Evolutionary conservation across 1,139 yeast genomes (phyloP).

Genomic region (Zygosaccharomyces pseudobailii): DNA sequence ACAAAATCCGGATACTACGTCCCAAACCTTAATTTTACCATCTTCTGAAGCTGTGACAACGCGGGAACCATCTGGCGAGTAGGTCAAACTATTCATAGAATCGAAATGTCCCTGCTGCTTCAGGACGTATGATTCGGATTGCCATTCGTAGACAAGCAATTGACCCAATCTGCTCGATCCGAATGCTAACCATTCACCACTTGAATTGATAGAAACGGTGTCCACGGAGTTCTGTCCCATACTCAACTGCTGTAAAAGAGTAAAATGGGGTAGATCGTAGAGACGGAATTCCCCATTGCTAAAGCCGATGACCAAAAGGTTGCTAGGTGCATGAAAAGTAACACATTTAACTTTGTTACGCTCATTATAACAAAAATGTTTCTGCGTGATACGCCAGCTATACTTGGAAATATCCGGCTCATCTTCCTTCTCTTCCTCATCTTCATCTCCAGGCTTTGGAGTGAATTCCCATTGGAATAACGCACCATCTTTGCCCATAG

Average conservation of each 20-base stretch:
- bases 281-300: conserved; percentile 85
- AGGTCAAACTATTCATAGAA: conserved; percentile 73
- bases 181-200: conserved; percentile 97
- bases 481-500: conserved; percentile 94
- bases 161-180: conserved; percentile 94
- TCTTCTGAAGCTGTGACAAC: conserved; percentile 94
- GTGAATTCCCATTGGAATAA: conserved; percentile 86
- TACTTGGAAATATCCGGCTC: conserved; percentile 37
- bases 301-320: conserved; percentile 83
- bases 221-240: conserved; percentile 92
- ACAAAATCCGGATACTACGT: conserved; percentile 87
- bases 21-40: conserved; percentile 97
- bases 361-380: conserved; percentile 69
- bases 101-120: conserved; percentile 98
- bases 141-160: conserved; percentile 96
- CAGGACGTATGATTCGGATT: conserved; percentile 88
- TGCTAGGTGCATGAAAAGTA: conserved; percentile 70
- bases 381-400: conserved; percentile 81
- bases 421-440: conserved; percentile 37
- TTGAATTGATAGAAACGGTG: conserved; percentile 67
- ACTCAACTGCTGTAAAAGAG: conserved; percentile 75
- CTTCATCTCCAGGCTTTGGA: conserved; percentile 43
- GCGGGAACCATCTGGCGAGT: conserved; percentile 93
- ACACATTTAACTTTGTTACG: conserved; percentile 70
- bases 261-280: conserved; percentile 80